Base-by-base conservation (phyloP, 495 filamentous ascomycete genomes). In the Aspergillus biplanus region DNA sequence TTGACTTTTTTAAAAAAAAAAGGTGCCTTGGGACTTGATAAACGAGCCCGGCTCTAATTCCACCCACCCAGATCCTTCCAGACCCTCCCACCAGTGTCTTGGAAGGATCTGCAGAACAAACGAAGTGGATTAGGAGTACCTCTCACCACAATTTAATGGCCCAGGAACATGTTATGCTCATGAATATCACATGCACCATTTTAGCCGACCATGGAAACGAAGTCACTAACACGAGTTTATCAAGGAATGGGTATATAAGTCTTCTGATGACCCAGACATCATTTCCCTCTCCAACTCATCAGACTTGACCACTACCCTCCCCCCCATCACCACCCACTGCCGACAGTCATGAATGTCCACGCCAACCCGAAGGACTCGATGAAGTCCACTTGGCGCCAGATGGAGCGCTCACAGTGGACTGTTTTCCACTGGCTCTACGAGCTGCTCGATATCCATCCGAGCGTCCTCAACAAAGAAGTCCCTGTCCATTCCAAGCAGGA, bases 351-450 rank as follows among this genome's bases (percentile, higher is more conserved):
- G 63, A 69, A 56, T 58, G 49, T 50, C 21, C 58, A 65, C 15
- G 58, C 52, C 15, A 71, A 75, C 34, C 69, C 72, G 27, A 73
- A 71, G 46, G 72, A 75, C 62, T 75, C 72, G 52, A 76, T 76
- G 71, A 76, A 76, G 66, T 76, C 74, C 44, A 75, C 74, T 11
- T 76, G 74, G 74, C 74, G 71, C 6, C 46, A 37, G 7, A 58
- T 61, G 27, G 71, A 72, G 44, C 57, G 52, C 42, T 32, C 54
- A 39, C 60, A 73, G 52, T 76, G 74, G 74, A 70, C 59, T 6
- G 12, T 68, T 9, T 58, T 59, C 11, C 74, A 76, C 62, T 75
- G 70, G 66, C 66, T 73, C 35, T 60, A 69, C 35, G 69, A 76
- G 44, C 32, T 67, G 11, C 64, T 73, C 8, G 69, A 67, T 37